These are phyloP conservation scores for Globisporangium alternatum DNA, from an alignment of 352 stramenopile species.

Conservation along the genomic window DNA sequence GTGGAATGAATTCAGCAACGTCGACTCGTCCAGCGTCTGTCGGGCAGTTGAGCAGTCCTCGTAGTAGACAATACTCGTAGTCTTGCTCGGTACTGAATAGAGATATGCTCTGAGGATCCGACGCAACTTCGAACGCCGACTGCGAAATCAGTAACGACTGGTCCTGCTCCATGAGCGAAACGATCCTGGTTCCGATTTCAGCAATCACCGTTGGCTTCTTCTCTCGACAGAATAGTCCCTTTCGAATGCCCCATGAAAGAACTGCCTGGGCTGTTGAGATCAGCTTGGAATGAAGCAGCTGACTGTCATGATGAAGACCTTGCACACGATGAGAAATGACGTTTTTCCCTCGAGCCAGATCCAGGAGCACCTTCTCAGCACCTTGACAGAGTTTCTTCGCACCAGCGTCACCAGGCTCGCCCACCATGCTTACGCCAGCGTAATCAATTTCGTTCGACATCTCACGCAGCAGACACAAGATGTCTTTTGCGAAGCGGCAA, in stretches of 20 bases:
- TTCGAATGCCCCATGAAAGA: conserved; percentile 39
- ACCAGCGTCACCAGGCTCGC: conserved; percentile 18
- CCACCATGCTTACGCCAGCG: conserved; percentile 24
- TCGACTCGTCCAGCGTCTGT: conserved; percentile 35
- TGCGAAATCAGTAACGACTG: not conserved
- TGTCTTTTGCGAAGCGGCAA: conserved; percentile 21
- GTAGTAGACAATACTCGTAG: conserved; percentile 32
- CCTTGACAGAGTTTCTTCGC: conserved; percentile 25
- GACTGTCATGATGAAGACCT: not conserved
- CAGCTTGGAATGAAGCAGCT: conserved; percentile 19
- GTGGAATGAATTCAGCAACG: conserved; percentile 38
- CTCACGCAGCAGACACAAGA: conserved; percentile 35
- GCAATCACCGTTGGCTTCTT: conserved; percentile 10
- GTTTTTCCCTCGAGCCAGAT: conserved; percentile 13
- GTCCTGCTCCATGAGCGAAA: not conserved
- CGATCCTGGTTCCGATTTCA: conserved; percentile 11
- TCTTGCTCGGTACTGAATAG: conserved; percentile 25
- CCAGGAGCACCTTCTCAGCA: conserved; percentile 22
- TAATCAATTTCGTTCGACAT: conserved; percentile 40
- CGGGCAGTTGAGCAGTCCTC: conserved; percentile 27
- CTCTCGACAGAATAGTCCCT: conserved; percentile 30
- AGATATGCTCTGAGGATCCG: conserved; percentile 11
- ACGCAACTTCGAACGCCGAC: conserved; percentile 4
- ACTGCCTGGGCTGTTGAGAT: conserved; percentile 32
- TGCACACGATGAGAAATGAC: not conserved